Evolutionary conservation across 768 basidiomycete genomes (phyloP).

Genomic region (Termitomyces heimii): DNA sequence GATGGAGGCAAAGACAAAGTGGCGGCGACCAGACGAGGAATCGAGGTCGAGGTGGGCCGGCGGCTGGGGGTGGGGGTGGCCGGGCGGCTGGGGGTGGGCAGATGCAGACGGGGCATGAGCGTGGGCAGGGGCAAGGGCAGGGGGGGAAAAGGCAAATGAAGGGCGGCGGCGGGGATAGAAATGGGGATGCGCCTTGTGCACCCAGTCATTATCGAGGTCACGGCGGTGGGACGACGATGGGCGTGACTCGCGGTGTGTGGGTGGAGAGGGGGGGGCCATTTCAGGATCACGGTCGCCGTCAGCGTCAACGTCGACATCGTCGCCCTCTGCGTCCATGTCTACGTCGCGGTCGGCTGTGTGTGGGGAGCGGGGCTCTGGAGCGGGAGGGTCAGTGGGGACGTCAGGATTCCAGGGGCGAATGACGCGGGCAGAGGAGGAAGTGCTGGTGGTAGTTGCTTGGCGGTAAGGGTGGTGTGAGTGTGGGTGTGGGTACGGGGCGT

Average conservation of each 20-base stretch:
- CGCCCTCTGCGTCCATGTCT: conserved; percentile 21
- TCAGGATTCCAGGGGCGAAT: conserved; percentile 7
- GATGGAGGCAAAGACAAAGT: conserved; percentile 58
- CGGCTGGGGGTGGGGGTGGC: too few species aligned
- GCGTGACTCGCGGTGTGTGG: not conserved
- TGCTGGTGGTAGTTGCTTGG: not conserved
- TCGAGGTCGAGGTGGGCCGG: conserved; percentile 27
- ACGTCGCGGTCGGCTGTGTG: conserved; percentile 1
- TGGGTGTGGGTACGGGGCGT: not conserved
- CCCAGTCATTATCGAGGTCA: not conserved
- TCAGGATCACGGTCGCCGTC: conserved; percentile 26
- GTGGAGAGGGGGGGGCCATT: conserved; percentile 5
- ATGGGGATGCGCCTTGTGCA: not conserved
- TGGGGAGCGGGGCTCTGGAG: not conserved
- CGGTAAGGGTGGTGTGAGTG: not conserved
- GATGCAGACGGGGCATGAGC: not conserved
- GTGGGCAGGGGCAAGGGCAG: not conserved
- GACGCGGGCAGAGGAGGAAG: not conserved
- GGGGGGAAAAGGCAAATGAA: not conserved
- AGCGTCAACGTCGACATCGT: conserved; percentile 18
- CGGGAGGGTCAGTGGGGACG: not conserved
- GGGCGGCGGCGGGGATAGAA: conserved; percentile 8
- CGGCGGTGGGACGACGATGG: not conserved
- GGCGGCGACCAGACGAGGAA: conserved; percentile 48
- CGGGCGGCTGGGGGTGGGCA: not conserved